phyloP scores from a whole-genome alignment of 306 rosid species.

The Albizia julibrissin region DNA sequence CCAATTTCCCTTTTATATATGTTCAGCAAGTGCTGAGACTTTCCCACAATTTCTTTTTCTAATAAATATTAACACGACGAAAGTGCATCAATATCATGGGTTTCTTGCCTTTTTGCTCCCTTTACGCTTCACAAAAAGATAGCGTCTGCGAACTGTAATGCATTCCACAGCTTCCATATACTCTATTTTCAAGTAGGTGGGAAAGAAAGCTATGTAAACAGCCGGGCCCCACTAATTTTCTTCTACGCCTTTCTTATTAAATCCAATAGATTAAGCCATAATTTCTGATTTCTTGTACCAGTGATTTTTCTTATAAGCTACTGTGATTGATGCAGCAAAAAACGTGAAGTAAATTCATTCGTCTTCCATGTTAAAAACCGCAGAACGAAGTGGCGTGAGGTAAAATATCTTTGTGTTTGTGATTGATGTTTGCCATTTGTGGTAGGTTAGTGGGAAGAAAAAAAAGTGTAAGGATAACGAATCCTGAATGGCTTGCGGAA shows the following conservation, averaged over 20 bases:
- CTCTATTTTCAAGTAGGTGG: conserved; percentile 7
- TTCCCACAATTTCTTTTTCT: neutral
- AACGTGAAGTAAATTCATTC: neutral
- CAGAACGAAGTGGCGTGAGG: neutral
- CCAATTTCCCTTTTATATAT: too few species aligned
- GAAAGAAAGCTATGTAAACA: neutral
- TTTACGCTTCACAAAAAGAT: conserved; percentile 15
- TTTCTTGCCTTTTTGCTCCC: neutral
- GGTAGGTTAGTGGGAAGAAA: neutral
- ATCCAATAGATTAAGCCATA: neutral
- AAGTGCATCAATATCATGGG: neutral
- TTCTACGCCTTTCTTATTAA: neutral
- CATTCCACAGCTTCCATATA: neutral
- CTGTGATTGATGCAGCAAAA: neutral
- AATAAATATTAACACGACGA: neutral
- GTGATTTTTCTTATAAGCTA: neutral
- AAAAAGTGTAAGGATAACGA: neutral
- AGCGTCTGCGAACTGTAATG: conserved; percentile 45
- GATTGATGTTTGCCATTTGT: too few species aligned
- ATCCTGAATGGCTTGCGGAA: conserved; percentile 27
- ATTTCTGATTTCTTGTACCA: neutral
- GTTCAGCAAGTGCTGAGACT: too few species aligned
- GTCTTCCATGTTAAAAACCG: neutral
- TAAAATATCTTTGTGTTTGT: neutral
- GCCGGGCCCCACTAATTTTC: neutral